A percentile compares a stretch with the other conserved stretches of the same genome.
Conservation (phyloP, 2,329 filamentous ascomycete species). For the Trichophyton verrucosum region DNA sequence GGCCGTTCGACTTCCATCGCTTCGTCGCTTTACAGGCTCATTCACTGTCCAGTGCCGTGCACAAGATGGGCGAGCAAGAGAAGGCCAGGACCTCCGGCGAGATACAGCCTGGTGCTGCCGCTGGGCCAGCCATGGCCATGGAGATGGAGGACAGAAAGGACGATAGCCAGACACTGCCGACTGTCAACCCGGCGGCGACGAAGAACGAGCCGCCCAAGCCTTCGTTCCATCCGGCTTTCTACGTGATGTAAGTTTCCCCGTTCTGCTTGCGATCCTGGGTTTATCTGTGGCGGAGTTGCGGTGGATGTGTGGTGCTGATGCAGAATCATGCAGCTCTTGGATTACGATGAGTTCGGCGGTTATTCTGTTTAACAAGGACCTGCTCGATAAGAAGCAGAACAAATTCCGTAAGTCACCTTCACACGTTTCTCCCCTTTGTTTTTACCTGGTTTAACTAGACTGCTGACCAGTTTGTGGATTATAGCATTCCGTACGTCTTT, state of each 20-base stretch:
- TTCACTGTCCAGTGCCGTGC: conserved; percentile 37
- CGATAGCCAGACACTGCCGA: conserved; percentile 53
- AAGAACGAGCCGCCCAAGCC: conserved; percentile 55
- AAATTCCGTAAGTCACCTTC: conserved; percentile 52
- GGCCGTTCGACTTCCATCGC: conserved; percentile 37
- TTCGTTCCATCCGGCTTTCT: conserved; percentile 67
- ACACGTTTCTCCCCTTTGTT: not conserved
- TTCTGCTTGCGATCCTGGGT: no score
- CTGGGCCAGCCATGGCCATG: not conserved
- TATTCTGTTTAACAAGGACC: conserved; percentile 99
- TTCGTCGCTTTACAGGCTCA: conserved; percentile 34
- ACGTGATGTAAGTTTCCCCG: conserved; percentile 49
- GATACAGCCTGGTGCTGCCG: conserved; percentile 21
- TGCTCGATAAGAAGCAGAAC: conserved; percentile 62
- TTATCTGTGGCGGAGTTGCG: not conserved
- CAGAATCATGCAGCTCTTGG: conserved; percentile 54
- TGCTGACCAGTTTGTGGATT: conserved; percentile 5
- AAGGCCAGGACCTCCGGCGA: conserved; percentile 79
- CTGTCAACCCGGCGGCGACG: conserved; percentile 62
- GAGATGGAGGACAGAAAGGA: conserved; percentile 28
- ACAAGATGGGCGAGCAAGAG: conserved; percentile 57
- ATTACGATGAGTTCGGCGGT: conserved; percentile 85
- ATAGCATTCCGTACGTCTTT: conserved; percentile 36
- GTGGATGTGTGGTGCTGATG: not conserved
- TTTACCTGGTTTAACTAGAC: not conserved